These are phyloP conservation scores for Flaveria floridana DNA, from an alignment of 140 eudicot species.

Conservation along the genomic window DNA sequence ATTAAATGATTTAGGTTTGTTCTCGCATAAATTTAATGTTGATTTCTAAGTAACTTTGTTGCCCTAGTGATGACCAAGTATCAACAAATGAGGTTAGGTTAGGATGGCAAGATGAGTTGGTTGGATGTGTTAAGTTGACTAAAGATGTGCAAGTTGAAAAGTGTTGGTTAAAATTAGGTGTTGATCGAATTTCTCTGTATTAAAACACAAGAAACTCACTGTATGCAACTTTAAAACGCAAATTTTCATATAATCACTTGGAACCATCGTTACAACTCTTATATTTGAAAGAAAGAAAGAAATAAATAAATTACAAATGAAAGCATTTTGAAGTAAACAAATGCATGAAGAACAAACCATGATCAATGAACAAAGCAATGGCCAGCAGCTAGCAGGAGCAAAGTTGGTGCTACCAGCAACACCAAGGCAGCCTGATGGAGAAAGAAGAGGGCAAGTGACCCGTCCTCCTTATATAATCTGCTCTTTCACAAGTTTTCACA, in stretches of 20 bases:
- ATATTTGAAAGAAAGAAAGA: constrained; percentile 1
- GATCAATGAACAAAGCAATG: constrained; percentile 16
- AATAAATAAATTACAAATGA: neutral
- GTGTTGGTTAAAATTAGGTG: no score
- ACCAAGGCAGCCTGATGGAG: constrained; percentile 73
- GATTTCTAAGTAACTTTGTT: no score
- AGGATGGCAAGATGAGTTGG: no score
- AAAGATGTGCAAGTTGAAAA: no score
- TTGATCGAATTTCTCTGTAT: no score
- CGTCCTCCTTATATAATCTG: constrained; percentile 83
- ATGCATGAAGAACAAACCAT: neutral
- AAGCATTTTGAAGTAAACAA: neutral
- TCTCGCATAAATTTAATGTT: no score
- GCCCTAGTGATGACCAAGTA: no score
- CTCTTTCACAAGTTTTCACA: constrained; percentile 73
- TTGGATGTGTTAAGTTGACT: no score
- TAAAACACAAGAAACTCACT: neutral
- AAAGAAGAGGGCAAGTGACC: constrained; percentile 88
- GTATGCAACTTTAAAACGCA: neutral
- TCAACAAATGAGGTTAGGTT: no score
- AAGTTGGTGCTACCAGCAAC: constrained; percentile 57
- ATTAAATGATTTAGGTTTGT: no score
- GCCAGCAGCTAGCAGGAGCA: neutral
- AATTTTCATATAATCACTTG: neutral
- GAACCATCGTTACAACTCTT: neutral